A percentile compares a stretch with the other conserved stretches of the same genome.
These are phyloP conservation scores for Termitomyces sp. DNA, from an alignment of 768 basidiomycete genomes.

Conservation along the genomic window DNA sequence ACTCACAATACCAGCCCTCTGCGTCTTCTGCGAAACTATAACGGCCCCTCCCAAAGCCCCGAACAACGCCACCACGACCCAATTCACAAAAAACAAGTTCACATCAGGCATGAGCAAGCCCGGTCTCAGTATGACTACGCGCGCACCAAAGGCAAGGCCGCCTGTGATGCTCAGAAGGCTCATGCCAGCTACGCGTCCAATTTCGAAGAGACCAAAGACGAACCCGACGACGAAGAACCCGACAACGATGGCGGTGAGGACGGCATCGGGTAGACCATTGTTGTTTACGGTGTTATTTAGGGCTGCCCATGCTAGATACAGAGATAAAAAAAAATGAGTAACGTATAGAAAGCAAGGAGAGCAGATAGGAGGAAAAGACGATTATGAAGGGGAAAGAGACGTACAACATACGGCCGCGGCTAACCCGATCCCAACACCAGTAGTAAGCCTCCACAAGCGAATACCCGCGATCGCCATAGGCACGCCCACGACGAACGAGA, in stretches of 20 bases:
- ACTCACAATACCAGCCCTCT: slow-evolving; percentile 49
- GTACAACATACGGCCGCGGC: slow-evolving; percentile 43
- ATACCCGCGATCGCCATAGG: slow-evolving; percentile 57
- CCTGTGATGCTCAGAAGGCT: slow-evolving; percentile 45
- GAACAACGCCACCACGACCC: slow-evolving; percentile 46
- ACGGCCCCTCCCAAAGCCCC: slow-evolving; percentile 38
- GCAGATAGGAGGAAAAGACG: background rate
- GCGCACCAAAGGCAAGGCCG: slow-evolving; percentile 54
- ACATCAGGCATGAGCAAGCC: slow-evolving; percentile 41
- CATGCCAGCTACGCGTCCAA: slow-evolving; percentile 46
- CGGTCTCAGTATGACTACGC: slow-evolving; percentile 45
- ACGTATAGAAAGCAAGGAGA: background rate
- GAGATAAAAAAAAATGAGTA: background rate
- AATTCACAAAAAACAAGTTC: slow-evolving; percentile 38
- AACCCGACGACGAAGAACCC: slow-evolving; percentile 49
- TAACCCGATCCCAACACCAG: slow-evolving; percentile 51
- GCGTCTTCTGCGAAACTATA: slow-evolving; percentile 35
- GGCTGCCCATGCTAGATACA: slow-evolving; percentile 53
- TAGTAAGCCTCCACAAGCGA: slow-evolving; percentile 52
- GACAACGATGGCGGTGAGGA: slow-evolving; percentile 46
- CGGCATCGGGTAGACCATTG: slow-evolving; percentile 46
- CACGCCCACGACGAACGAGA: slow-evolving; percentile 45
- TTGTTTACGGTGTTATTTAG: slow-evolving; percentile 52
- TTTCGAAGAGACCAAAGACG: slow-evolving; percentile 47
- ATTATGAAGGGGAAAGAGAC: slow-evolving; percentile 15